Conservation (phyloP, 345 rosid species). For the Moricandia moricandioides region DNA sequence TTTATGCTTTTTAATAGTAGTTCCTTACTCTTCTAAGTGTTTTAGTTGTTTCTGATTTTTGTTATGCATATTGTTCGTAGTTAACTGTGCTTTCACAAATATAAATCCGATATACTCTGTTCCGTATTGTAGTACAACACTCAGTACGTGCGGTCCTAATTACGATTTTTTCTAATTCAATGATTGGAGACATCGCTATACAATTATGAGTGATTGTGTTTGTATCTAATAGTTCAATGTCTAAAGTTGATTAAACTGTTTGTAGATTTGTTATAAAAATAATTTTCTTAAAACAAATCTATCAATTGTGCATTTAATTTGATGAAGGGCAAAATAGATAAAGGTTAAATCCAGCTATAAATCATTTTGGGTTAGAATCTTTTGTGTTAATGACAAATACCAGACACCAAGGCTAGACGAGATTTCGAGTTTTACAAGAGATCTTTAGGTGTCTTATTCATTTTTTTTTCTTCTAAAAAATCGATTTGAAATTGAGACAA, state of each 20-base stretch:
- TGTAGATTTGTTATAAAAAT: background rate
- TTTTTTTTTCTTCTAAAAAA: background rate
- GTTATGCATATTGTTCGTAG: background rate
- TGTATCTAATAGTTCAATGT: background rate
- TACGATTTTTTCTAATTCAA: background rate
- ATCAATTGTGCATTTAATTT: background rate
- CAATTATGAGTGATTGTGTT: background rate
- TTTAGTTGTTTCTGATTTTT: background rate
- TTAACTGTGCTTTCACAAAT: background rate
- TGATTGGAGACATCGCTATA: background rate
- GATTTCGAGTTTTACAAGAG: conserved; percentile 14
- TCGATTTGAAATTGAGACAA: conserved; percentile 3
- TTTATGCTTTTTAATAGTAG: background rate
- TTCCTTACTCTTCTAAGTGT: background rate
- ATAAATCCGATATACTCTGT: background rate
- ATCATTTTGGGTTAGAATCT: background rate
- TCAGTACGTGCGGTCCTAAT: conserved; percentile 11
- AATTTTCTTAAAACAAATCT: background rate
- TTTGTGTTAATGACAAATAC: background rate
- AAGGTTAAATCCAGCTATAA: background rate
- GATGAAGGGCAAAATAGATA: background rate
- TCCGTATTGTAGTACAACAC: background rate
- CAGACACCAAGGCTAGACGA: conserved; percentile 4
- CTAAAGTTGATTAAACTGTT: background rate
- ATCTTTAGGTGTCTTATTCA: conserved; percentile 16